Evolutionary conservation across 495 filamentous ascomycete genomes (phyloP), one percentile per base, ranked within the genome.

Genomic region (Daldinia decipiens): DNA sequence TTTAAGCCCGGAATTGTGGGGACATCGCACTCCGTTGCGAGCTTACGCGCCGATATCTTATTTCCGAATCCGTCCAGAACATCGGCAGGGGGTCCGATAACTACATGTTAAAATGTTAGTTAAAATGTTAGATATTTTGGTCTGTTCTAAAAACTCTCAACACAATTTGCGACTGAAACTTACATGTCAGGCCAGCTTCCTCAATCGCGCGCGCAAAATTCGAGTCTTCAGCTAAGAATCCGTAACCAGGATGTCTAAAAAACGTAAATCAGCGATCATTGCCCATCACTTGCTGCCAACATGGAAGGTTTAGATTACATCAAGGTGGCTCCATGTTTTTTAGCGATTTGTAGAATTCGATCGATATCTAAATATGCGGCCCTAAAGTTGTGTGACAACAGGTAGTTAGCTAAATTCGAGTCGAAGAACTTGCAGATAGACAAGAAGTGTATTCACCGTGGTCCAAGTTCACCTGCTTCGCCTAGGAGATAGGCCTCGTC

Each of bases 401-500:
- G n/a, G n/a, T n/a, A n/a, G n/a, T n/a, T 1, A 40, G 39, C 17
- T 17, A 17, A 15, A 15, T 17, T 40, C 15, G 39, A 17, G 6
- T 40, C n/a, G n/a, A 7, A 40, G 6, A 36, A 4, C 13, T 36
- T 36, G 12, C 3, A 13, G 34, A 36, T 17, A 17, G n/a, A 40
- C n/a, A 17, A 40, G 38, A 40, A 17, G 15, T 40, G n/a, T 40
- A 40, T 40, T 40, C 39, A 40, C 39, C 39, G 13, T 40, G 39
- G 39, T 40, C 39, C 39, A 40, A 40, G 39, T 40, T 40, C 39
- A 17, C 39, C 39, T 40, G 39, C 39, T 40, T 40, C 39, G 15
- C 39, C 39, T 40, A 40, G 39, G 39, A 40, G 39, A 40, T 40
- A 40, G 39, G 39, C 39, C 39, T 40, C 39, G 39, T 40, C 39